Base-by-base conservation (phyloP, 2,329 filamentous ascomycete species). In the Stylonectria norvegica region DNA sequence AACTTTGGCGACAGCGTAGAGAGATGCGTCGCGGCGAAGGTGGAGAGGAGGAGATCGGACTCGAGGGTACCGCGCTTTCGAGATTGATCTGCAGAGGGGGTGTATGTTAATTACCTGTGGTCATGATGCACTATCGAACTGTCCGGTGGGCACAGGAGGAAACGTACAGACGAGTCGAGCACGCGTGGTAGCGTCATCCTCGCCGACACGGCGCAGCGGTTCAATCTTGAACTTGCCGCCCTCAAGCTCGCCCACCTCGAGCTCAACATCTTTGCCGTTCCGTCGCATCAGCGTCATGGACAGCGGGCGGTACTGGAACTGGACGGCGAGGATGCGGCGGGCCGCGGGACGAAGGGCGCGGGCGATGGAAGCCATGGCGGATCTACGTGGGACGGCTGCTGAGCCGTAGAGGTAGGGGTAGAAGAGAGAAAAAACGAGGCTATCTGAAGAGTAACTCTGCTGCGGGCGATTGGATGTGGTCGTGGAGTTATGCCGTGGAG, bases 31-130 rank as follows among this genome's bases (percentile, higher is more conserved):
- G 91, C 81, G 50, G 93, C 93, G 64, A 98, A 98, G 52, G 93
- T 98, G 45, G 89, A 95, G 53, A 97, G 85, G 49, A 98, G 81
- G 39, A 98, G 86, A 65, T 98, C 93, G 49, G 87, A 90, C 66
- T 98, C 93, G 61, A 97, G 83, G 52, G 86, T 97, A 55, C 93
- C 93, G 63, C 93, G 83, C 70, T 98, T 98, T 56, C 93, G 86
- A 66, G 86, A 93, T 71, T 98, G 93, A 72, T 98, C 91, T 96
- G 34, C 11, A 43, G 36, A 27, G 31, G 25, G 18, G 19, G 31
- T 37, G 19, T 20, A 28, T 28, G 29, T 45, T 27, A 14, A 23
- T 34, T 5, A 36, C 15, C 20, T 3, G n/a, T 19, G 6, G 6
- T 29, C 3, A n/a, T 22, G 11, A 18, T 7, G 18, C 19, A 25